A percentile compares a stretch with the other conserved stretches of the same genome.
Conservation (phyloP, 129 eudicot species). For the Arctium lappa region DNA sequence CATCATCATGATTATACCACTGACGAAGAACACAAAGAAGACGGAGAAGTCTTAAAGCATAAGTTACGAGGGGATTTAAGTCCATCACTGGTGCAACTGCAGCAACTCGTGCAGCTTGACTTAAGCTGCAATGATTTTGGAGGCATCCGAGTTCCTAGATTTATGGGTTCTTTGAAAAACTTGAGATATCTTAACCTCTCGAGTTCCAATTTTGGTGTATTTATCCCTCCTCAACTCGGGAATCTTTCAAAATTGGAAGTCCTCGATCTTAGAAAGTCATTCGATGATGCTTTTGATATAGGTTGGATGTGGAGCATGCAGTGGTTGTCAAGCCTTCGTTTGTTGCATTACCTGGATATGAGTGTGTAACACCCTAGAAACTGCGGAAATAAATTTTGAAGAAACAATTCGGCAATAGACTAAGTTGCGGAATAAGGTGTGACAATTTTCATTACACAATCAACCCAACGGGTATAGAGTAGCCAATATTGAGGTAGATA, state of each 20-base stretch:
- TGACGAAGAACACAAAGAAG: neutral
- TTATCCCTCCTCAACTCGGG: constrained; percentile 31
- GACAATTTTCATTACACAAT: too few species aligned
- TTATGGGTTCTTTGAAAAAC: constrained; percentile 23
- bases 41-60: neutral
- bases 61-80: constrained; percentile 15
- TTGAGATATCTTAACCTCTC: neutral
- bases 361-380: too few species aligned
- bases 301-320: neutral
- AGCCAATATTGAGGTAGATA: too few species aligned
- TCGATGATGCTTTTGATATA: neutral
- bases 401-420: too few species aligned
- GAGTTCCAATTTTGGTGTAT: constrained; percentile 8
- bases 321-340: constrained; percentile 27
- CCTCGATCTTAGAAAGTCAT: neutral
- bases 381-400: too few species aligned
- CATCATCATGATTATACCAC: too few species aligned
- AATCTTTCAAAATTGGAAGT: constrained; percentile 12
- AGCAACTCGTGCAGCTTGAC: constrained; percentile 24
- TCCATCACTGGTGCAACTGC: constrained; percentile 28
- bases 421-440: too few species aligned
- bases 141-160: constrained; percentile 8
- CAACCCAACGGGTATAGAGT: too few species aligned
- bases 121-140: neutral
- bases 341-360: constrained; percentile 26